Evolutionary conservation across 2,329 filamentous ascomycete species (phyloP).

Genomic region (Trichoderma sp.): DNA sequence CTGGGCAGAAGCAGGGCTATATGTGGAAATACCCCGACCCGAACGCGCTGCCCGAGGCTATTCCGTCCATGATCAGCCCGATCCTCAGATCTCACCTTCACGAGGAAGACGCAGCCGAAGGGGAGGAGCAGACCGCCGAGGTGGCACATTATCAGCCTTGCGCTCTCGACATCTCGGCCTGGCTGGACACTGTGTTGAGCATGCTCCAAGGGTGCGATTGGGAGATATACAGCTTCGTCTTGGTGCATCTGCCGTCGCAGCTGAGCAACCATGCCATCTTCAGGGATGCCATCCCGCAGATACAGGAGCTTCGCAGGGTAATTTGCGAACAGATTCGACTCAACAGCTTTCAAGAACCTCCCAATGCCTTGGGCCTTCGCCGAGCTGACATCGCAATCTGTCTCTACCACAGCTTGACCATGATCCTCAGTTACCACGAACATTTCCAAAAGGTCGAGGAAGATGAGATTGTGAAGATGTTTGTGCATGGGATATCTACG

Average conservation of each 20-base stretch:
- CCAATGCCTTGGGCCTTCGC: conserved; percentile 73
- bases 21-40: conserved; percentile 62
- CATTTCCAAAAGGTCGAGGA: conserved; percentile 82
- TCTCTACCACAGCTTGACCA: conserved; percentile 82
- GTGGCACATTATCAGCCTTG: conserved; percentile 38
- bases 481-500: conserved; percentile 79
- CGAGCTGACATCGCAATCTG: conserved; percentile 88
- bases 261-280: conserved; percentile 90
- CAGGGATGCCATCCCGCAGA: conserved; percentile 68
- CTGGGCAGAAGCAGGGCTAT: conserved; percentile 46
- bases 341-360: conserved; percentile 79
- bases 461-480: conserved; percentile 84
- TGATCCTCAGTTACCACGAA: conserved; percentile 87
- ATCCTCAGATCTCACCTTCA: conserved; percentile 50
- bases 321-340: conserved; percentile 82
- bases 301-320: conserved; percentile 73
- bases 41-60: conserved; percentile 55
- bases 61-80: conserved; percentile 51
- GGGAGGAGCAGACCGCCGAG: conserved; percentile 34
- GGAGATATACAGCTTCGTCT: conserved; percentile 89
- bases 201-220: conserved; percentile 78
- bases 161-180: conserved; percentile 63
- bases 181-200: conserved; percentile 76
- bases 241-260: conserved; percentile 84
- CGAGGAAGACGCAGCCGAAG: conserved; percentile 29